These are phyloP conservation scores for Arachis stenosperma DNA, from an alignment of 306 rosid species.

Conservation along the genomic window DNA sequence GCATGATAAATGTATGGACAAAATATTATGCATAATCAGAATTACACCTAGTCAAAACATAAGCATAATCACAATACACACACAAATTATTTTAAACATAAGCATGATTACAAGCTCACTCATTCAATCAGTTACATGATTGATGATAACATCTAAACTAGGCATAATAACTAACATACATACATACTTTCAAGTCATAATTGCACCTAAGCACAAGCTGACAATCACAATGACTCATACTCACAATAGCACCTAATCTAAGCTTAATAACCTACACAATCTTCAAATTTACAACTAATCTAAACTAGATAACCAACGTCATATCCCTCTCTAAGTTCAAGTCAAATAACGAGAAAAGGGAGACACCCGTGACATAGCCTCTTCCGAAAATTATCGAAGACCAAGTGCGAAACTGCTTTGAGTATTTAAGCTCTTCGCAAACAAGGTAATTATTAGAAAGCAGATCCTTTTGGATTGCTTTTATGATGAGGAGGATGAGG, in stretches of 20 bases:
- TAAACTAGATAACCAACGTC: not conserved
- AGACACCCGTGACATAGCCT: slow-evolving; percentile 89
- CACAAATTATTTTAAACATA: not conserved
- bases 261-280: not conserved
- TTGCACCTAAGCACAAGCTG: not conserved
- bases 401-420: slow-evolving; percentile 72
- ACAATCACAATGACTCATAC: not conserved
- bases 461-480: slow-evolving; percentile 93
- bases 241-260: not conserved
- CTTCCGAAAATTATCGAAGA: slow-evolving; percentile 66
- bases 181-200: not conserved
- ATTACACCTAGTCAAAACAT: not conserved
- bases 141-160: not conserved
- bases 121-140: no score
- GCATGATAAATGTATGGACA: not conserved
- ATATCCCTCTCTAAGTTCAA: slow-evolving; percentile 39
- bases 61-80: not conserved
- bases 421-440: slow-evolving; percentile 84
- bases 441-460: slow-evolving; percentile 83
- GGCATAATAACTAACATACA: no score
- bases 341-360: slow-evolving; percentile 75
- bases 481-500: slow-evolving; percentile 87
- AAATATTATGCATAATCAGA: not conserved
- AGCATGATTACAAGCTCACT: not conserved
- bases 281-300: not conserved